Conservation (phyloP, 1,284 basidiomycete species). For the Sanghuangporus baumii region DNA sequence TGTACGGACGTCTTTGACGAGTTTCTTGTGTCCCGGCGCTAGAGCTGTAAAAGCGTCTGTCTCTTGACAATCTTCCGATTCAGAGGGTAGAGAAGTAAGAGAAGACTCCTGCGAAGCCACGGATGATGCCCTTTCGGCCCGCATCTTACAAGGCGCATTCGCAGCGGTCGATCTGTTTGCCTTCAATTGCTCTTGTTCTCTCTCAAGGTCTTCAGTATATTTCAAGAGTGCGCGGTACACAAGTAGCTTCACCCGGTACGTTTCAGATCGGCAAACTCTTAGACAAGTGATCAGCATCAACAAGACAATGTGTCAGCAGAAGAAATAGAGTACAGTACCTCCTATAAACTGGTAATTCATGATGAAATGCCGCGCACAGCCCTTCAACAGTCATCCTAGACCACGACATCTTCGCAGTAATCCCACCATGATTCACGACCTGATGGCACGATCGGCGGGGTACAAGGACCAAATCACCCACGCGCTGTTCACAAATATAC, state of each 20-base stretch:
- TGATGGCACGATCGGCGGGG: conserved; percentile 74
- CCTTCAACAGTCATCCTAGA: conserved; percentile 69
- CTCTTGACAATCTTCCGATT: not conserved
- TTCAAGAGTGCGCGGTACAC: conserved; percentile 47
- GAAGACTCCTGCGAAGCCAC: not conserved
- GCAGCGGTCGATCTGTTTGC: not conserved
- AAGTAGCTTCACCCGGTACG: conserved; percentile 62
- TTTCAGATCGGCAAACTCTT: conserved; percentile 72
- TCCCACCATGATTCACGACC: conserved; percentile 69
- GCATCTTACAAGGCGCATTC: not conserved
- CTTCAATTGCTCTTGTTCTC: not conserved
- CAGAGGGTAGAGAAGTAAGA: not conserved
- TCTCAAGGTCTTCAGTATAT: conserved; percentile 4
- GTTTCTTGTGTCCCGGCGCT: not conserved
- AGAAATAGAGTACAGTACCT: conserved; percentile 37
- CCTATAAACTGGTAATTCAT: conserved; percentile 71
- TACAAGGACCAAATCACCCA: conserved; percentile 74
- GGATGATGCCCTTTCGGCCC: not conserved
- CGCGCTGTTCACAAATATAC: conserved; percentile 60
- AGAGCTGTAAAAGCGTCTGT: not conserved
- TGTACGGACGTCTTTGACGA: conserved; percentile 21
- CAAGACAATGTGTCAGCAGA: not conserved
- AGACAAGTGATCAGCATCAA: conserved; percentile 16
- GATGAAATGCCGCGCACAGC: conserved; percentile 49
- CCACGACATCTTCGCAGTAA: conserved; percentile 77